Conservation (phyloP, 371 early-diverging fungal genomes). For the Cokeromyces recurvatus region DNA sequence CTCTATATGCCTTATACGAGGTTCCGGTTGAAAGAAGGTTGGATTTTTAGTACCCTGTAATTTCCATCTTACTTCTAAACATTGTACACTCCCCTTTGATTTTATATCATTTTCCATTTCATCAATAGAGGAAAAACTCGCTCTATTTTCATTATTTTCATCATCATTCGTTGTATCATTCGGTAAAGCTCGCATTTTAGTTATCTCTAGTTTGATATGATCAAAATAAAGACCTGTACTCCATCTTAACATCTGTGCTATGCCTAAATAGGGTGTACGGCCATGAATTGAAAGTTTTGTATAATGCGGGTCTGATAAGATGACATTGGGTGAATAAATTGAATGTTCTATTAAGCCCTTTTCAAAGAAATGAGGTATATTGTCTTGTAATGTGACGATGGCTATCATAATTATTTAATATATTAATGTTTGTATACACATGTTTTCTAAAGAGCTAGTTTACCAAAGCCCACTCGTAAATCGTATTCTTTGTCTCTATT, state of each 20-base stretch:
- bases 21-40: constrained; percentile 9
- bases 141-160: not conserved
- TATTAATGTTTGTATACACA: not conserved
- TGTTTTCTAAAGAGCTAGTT: not conserved
- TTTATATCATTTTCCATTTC: constrained; percentile 12
- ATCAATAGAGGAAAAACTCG: constrained; percentile 7
- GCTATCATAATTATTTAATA: constrained; percentile 22
- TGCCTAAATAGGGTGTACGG: constrained; percentile 42
- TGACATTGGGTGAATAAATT: constrained; percentile 42
- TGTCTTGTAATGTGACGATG: constrained; percentile 43
- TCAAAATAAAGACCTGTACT: constrained; percentile 47
- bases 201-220: constrained; percentile 32
- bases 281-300: constrained; percentile 47
- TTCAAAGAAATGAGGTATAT: constrained; percentile 42
- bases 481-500: constrained; percentile 35
- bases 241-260: constrained; percentile 49
- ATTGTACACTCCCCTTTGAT: constrained; percentile 16
- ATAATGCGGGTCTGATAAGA: constrained; percentile 53
- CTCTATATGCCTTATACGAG: constrained; percentile 24
- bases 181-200: constrained; percentile 31
- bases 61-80: constrained; percentile 50
- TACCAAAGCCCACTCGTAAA: constrained; percentile 34
- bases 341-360: constrained; percentile 35
- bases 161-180: constrained; percentile 16
- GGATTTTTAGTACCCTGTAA: constrained; percentile 44